Evolutionary conservation across 495 filamentous ascomycete genomes (phyloP), one percentile per base, ranked within the genome.

Genomic region (Darksidea phi): DNA sequence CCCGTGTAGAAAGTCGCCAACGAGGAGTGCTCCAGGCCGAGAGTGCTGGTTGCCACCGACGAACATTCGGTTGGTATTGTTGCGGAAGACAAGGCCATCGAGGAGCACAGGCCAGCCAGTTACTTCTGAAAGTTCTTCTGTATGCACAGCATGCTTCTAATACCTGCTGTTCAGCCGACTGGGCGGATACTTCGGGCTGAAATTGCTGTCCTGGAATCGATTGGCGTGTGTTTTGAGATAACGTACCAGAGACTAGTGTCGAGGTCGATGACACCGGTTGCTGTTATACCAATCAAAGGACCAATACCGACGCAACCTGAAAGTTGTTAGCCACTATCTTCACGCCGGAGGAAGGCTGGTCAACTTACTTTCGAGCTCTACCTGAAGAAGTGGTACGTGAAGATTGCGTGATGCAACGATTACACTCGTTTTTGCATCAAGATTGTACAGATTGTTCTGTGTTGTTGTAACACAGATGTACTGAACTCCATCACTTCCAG

Each of bases 211-310:
- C 20, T 57, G 53, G 21, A 61, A 58, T 34, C 36, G 26, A 4
- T 42, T 36, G 17, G 42, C 52, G 63, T 79, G 79, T 6, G 76
- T 78, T 53, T 79, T 79, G 77, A 68, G 0, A 70, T 76, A 18
- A 79, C 54, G 52, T 76, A 80, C 73, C 74, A 74, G 38, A 74
- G 74, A 6, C 74, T 72, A 0, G 77, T 74, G 13, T 56, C 71
- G 0, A 77, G 77, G 64, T 82, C 79, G 43, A 82, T 81, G 17
- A 80, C 73, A n/a, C 74, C 74, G 32, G 43, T 69, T 37, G 70
- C 72, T 23, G 72, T 80, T 48, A 80, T 73, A 2, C 79, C 79
- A 45, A 82, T 70, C 18, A 68, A 68, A 54, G 73, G 67, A 1
- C 68, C 68, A 36, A 81, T 77, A 61, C 81, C 79, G 24, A 73